Base-by-base conservation (phyloP, 345 rosid species). In the Arabis hirsuta region DNA sequence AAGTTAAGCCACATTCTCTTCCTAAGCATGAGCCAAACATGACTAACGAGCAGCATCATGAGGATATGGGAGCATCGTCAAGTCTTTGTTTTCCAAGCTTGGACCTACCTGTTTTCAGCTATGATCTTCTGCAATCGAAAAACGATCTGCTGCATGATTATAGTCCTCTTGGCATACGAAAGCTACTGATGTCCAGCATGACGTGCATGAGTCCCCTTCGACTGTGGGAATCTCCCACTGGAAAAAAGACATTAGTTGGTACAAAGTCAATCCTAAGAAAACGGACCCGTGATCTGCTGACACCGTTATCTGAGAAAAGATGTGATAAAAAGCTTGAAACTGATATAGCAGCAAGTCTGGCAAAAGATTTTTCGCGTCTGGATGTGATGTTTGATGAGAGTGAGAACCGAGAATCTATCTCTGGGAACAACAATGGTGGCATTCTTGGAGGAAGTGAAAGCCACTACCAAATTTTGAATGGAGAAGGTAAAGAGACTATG, bases 91-190 rank as follows among this genome's bases (percentile, higher is more conserved):
- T 95, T 71, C 96, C 97, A 69, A 82, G 96, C 82, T 76, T 95
- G 83, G 99, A 95, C 67, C 56, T 95, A 67, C 98, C 99, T 5
- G 89, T 87, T 74, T 84, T 91, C 78, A 90, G 90, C 81, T 88
- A 96, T 76, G 98, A 93, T 73, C 92, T 93, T 63, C 62, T 86
- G 73, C 96, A 87, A 57, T 79, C 96, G 20, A 84, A 88, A 56
- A 80, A 82, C 58, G 98, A 91, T 64, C 77, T 73, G 73, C 88
- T 84, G 74, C 97, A 88, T 69, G 99, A 95, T 73, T 95, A 87
- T 59, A 95, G 99, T 69, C 99, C 99, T 52, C 92, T 95, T 36
- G 99, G 99, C 29, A 88, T 95, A 65, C 96, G 99, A 58, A 96
- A 95, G 81, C 78, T 95, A 67, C 88, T 88, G 89, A 83, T 91